These are phyloP conservation scores for Combretum micranthum DNA, from an alignment of 345 rosid genomes.

Conservation along the genomic window DNA sequence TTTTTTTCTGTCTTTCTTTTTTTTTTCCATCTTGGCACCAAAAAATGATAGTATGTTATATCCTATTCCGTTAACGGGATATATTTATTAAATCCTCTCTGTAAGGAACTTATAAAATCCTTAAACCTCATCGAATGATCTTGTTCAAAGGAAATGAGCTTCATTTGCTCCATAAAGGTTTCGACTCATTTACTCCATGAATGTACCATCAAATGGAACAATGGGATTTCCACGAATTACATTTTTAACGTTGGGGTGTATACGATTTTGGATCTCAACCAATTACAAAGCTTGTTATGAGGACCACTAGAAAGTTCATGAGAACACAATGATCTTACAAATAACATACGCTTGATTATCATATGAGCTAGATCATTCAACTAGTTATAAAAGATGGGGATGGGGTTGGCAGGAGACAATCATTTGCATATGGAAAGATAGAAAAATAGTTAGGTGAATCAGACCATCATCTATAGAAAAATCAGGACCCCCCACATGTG, in stretches of 20 bases:
- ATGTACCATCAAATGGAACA: slow-evolving; percentile 58
- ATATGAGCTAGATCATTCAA: no score
- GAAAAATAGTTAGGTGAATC: no score
- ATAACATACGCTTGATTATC: not conserved
- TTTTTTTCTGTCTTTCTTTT: no score
- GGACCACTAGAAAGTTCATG: slow-evolving; percentile 48
- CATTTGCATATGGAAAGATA: no score
- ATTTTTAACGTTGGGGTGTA: slow-evolving; percentile 32
- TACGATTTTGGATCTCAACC: slow-evolving; percentile 37
- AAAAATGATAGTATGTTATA: no score
- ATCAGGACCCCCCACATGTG: no score
- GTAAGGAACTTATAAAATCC: slow-evolving; percentile 15
- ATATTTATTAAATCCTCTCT: slow-evolving; percentile 50
- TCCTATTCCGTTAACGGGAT: slow-evolving; percentile 29
- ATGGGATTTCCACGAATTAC: slow-evolving; percentile 39
- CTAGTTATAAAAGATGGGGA: no score
- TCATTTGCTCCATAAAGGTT: slow-evolving; percentile 30
- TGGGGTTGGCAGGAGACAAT: no score
- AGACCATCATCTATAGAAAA: no score
- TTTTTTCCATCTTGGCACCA: no score
- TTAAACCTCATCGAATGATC: slow-evolving; percentile 12
- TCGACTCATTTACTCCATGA: slow-evolving; percentile 32
- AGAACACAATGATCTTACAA: slow-evolving; percentile 40
- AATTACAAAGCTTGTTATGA: slow-evolving; percentile 43
- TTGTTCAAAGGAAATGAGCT: slow-evolving; percentile 12